phyloP scores from a whole-genome alignment of 1,284 basidiomycete species.

The Ganoderma sinense region DNA sequence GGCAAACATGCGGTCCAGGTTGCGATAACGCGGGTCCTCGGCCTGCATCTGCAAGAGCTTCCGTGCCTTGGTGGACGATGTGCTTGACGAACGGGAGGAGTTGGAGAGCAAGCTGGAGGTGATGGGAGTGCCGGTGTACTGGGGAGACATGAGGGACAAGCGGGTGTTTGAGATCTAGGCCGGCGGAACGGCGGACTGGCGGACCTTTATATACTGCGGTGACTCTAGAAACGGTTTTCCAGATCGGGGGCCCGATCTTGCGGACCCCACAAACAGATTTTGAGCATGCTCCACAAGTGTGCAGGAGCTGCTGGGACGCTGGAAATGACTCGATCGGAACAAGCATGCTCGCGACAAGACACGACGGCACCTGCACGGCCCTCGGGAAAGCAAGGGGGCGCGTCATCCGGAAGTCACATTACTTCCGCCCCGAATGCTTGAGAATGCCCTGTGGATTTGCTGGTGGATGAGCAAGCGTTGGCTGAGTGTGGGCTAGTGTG shows the following conservation, averaged over 20 bases:
- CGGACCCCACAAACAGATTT: constrained; percentile 3
- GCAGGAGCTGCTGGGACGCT: background rate
- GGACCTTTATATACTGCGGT: constrained; percentile 21
- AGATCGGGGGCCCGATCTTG: constrained; percentile 1
- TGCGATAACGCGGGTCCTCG: constrained; percentile 24
- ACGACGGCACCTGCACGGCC: background rate
- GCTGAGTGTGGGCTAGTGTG: background rate
- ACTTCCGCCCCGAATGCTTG: too few species aligned
- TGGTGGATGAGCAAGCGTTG: constrained; percentile 20
- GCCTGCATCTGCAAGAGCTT: constrained; percentile 16
- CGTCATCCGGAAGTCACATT: background rate
- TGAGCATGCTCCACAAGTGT: background rate
- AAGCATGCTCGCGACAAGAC: background rate
- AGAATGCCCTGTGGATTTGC: too few species aligned
- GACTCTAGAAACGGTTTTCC: constrained; percentile 4
- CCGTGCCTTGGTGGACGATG: constrained; percentile 10
- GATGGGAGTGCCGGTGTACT: constrained; percentile 17
- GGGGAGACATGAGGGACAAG: constrained; percentile 25
- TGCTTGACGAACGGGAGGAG: background rate
- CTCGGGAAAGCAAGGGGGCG: background rate
- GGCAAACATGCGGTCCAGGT: constrained; percentile 26
- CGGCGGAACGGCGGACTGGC: background rate
- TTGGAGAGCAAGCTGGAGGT: background rate
- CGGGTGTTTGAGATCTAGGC: background rate
- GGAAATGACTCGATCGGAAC: constrained; percentile 8